A percentile compares a stretch with the other conserved stretches of the same genome.
Evolutionary conservation across 139 green algal species (phyloP).

Genomic region (Chlamydomonas sphaeroides): DNA sequence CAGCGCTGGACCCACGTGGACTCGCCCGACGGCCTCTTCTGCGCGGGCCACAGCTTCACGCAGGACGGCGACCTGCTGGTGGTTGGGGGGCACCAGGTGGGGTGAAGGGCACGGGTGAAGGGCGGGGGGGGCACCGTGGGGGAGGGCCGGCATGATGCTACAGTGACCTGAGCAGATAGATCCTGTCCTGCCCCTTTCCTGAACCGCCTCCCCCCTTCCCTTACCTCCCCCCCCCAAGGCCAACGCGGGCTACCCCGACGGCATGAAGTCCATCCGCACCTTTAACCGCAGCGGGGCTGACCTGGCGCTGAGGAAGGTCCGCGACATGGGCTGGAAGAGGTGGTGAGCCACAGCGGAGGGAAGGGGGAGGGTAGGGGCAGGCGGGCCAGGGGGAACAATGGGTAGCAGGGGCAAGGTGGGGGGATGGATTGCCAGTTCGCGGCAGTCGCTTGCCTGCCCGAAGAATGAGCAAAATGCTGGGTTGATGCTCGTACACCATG

Average conservation of each 20-base stretch:
- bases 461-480: too few species aligned
- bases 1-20: background rate
- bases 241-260: background rate
- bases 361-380: too few species aligned
- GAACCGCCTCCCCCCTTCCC: too few species aligned
- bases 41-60: conserved; percentile 12
- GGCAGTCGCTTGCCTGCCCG: too few species aligned
- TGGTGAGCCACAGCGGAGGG: background rate
- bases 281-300: background rate
- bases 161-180: too few species aligned
- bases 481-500: too few species aligned
- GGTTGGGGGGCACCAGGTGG: conserved; percentile 2
- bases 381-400: too few species aligned
- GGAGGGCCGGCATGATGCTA: too few species aligned
- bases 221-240: background rate
- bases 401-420: too few species aligned
- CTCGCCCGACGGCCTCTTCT: conserved; percentile 20
- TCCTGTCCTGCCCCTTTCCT: too few species aligned
- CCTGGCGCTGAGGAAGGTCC: background rate
- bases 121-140: background rate
- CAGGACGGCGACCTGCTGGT: background rate
- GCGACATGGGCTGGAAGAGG: conserved; percentile 1
- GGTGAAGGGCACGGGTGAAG: too few species aligned
- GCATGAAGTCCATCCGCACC: conserved; percentile 37
- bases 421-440: too few species aligned